Evolutionary conservation across 306 rosid genomes (phyloP), one percentile per base, ranked within the genome.

Genomic region (Trifolium subterraneum): DNA sequence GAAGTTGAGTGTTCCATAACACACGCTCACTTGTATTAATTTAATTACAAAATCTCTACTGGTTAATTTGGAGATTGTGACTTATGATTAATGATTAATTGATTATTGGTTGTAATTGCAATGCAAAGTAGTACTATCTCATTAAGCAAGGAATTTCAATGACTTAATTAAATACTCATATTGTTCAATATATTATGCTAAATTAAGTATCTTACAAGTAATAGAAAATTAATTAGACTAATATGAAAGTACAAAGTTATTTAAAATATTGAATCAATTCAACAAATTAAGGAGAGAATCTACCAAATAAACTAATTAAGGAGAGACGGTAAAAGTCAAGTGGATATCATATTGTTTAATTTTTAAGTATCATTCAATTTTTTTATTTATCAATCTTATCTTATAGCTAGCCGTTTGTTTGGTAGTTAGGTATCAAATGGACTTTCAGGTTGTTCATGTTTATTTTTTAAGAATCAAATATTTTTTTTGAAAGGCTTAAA

Each of bases 21-120:
- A 73, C 74, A 55, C 72, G 82, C 64, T 50, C 11, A 13, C 29
- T 20, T 52, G 60, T 9, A 48, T 48, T 48, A 48, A n/a, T 51
- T 18, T 18, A 16, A 10, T 39, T 39, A 12, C 7, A 42, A 0
- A 16, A 48, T 48, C 19, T 48, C 20, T 48, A 7, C 22, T 12
- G 7, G 18, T 15, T 15, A 15, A 15, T 47, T n/a, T n/a, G n/a
- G n/a, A n/a, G n/a, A n/a, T n/a, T n/a, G n/a, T n/a, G n/a, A n/a
- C n/a, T n/a, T n/a, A n/a, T n/a, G n/a, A n/a, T n/a, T n/a, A n/a
- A n/a, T n/a, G n/a, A n/a, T n/a, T n/a, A n/a, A n/a, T n/a, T 6
- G n/a, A 36, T 36, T 36, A 36, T 36, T 36, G 10, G 2, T n/a
- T 48, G 25, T 11, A 51, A 51, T 51, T 51, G 25, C 12, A 18